Conservation (phyloP, 768 basidiomycete species). For the Xanthoconium purpureum region DNA sequence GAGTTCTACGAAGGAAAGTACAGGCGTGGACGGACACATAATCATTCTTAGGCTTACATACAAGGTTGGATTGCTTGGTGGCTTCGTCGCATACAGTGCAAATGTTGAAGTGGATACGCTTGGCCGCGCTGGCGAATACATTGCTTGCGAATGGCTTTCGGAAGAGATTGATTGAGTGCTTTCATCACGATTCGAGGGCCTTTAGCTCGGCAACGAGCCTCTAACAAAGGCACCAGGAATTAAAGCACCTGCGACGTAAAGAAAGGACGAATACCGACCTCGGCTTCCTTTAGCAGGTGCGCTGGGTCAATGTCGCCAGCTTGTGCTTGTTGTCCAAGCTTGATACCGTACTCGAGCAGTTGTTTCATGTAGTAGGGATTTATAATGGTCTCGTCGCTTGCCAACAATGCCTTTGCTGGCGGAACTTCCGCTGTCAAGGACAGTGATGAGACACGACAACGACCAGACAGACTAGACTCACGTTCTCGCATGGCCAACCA, state of each 20-base stretch:
- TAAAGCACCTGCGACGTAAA: neutral
- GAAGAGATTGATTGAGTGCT: conserved; percentile 2
- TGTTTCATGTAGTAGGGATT: conserved; percentile 80
- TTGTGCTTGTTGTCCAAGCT: conserved; percentile 45
- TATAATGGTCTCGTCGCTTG: conserved; percentile 64
- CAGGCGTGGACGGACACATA: conserved; percentile 19
- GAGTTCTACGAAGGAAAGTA: conserved; percentile 24
- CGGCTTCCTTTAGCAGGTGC: conserved; percentile 49
- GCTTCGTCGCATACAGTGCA: conserved; percentile 28
- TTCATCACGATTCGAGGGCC: conserved; percentile 39
- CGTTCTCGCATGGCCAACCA: conserved; percentile 63
- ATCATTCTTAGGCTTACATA: conserved; percentile 31
- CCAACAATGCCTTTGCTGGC: conserved; percentile 34
- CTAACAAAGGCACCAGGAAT: conserved; percentile 31
- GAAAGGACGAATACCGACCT: conserved; percentile 39
- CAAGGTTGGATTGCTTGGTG: conserved; percentile 25
- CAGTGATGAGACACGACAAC: neutral
- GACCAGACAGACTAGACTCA: conserved; percentile 11
- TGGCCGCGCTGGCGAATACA: conserved; percentile 27
- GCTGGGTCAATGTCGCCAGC: conserved; percentile 44
- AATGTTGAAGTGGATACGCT: conserved; percentile 21
- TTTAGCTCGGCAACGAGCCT: conserved; percentile 65
- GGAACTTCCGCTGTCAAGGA: conserved; percentile 24
- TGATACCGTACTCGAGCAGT: conserved; percentile 67
- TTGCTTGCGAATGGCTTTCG: conserved; percentile 18